phyloP scores from a whole-genome alignment of 1,139 yeast species.

The Taiozyma sp. region DNA sequence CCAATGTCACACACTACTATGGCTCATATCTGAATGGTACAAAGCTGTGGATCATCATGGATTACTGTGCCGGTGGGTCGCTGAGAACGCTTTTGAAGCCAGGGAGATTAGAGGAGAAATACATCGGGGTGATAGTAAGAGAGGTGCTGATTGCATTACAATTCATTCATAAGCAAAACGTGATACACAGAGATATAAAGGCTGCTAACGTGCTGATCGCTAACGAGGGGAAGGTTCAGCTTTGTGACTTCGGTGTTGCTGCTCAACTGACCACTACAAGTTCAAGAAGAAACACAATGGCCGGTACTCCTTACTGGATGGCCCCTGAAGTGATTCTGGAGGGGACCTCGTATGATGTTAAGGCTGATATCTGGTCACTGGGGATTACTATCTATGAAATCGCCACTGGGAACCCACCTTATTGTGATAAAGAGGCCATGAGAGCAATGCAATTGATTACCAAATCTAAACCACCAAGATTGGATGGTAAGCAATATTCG shows the following conservation, averaged over 20 bases:
- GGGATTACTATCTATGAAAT: slow-evolving; percentile 94
- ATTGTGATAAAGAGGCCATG: slow-evolving; percentile 90
- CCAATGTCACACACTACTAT: slow-evolving; percentile 88
- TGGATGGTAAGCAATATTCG: slow-evolving; percentile 86
- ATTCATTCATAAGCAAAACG: slow-evolving; percentile 83
- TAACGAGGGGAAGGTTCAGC: slow-evolving; percentile 82
- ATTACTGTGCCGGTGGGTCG: slow-evolving; percentile 95
- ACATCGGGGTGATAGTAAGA: slow-evolving; percentile 74
- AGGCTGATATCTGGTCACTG: slow-evolving; percentile 90
- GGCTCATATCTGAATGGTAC: slow-evolving; percentile 87
- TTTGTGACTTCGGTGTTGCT: slow-evolving; percentile 98
- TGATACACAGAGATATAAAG: slow-evolving; percentile 91
- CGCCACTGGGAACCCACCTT: slow-evolving; percentile 97
- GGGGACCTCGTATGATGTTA: slow-evolving; percentile 78
- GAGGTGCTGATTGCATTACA: slow-evolving; percentile 75
- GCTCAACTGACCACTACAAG: slow-evolving; percentile 82
- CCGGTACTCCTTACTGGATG: slow-evolving; percentile 99
- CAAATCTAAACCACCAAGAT: slow-evolving; percentile 87
- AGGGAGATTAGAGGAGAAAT: slow-evolving; percentile 81
- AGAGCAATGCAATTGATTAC: slow-evolving; percentile 94
- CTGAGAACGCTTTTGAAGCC: slow-evolving; percentile 82
- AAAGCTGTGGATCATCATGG: slow-evolving; percentile 96
- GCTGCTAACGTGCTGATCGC: slow-evolving; percentile 92
- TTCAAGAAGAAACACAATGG: slow-evolving; percentile 85
- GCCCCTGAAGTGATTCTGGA: slow-evolving; percentile 98